Evolutionary conservation across 2,329 filamentous ascomycete species (phyloP), one percentile per base, ranked within the genome.

Genomic region (Penicillium sp.): DNA sequence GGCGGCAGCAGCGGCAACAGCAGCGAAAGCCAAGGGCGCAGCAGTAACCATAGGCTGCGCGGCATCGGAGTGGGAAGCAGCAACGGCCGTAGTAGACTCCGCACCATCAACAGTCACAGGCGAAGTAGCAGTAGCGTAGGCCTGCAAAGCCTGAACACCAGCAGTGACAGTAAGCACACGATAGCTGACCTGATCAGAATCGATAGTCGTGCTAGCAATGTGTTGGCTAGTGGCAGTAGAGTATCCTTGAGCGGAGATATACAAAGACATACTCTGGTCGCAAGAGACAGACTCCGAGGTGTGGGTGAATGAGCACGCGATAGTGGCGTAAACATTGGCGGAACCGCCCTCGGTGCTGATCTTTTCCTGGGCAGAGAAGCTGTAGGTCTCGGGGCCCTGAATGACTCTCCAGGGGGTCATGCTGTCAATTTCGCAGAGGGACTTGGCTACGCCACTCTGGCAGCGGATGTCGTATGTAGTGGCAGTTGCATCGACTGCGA

Each of bases 361-460:
- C 22, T 25, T 33, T 6, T n/a, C 37, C 29, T 31, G 15, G 4
- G 45, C 12, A 4, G 45, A 52, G 18, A 48, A 8, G 48, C 51
- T 55, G 29, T 26, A 57, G 6, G 57, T 59, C 23, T 25, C 22
- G 18, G 46, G 45, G n/a, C 57, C 57, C 45, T 59, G 57, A 15
- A 57, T 26, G 6, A 59, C 2, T 23, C 48, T 59, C 12, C 43
- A 35, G 6, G 57, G 55, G 18, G 46, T 49, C 46, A 26, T 26
- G 46, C 33, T 49, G 31, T 40, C 23, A 14, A 49, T 49, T 11
- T 22, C 22, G 33, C 46, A 49, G 14, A 37, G 20, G 8, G 37
- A 12, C 18, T 7, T 26, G 20, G 22, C 15, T 37, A 31, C 46
- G 23, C 33, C 46, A n/a, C 20, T 18, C 6, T 37, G 20, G 31